Evolutionary conservation across 345 rosid species (phyloP).

Genomic region (Eucalyptus cloeziana): DNA sequence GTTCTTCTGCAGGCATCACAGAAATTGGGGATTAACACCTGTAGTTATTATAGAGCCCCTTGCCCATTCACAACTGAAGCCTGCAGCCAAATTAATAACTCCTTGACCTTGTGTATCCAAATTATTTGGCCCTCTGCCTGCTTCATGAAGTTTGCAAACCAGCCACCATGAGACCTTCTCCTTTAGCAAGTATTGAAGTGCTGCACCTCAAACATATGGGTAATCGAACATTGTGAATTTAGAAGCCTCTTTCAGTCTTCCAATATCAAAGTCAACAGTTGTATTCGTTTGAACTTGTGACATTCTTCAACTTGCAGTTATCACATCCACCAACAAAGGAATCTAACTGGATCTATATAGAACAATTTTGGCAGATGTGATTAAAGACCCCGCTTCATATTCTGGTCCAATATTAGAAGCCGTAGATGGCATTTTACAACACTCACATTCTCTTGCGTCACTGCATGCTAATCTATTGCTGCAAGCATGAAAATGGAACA

Average conservation of each 20-base stretch:
- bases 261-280: background rate
- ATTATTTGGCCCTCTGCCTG: slow-evolving; percentile 28
- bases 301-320: slow-evolving; percentile 19
- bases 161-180: slow-evolving; percentile 45
- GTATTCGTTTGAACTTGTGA: slow-evolving; percentile 7
- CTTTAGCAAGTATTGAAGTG: slow-evolving; percentile 26
- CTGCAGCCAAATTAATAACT: slow-evolving; percentile 40
- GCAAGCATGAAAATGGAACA: slow-evolving; percentile 52
- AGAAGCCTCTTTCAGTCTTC: background rate
- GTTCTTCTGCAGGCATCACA: slow-evolving; percentile 47
- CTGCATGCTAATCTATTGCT: slow-evolving; percentile 55
- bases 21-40: slow-evolving; percentile 26
- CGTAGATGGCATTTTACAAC: slow-evolving; percentile 18
- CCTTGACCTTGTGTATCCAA: slow-evolving; percentile 49
- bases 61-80: slow-evolving; percentile 56
- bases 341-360: slow-evolving; percentile 1
- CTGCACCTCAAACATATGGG: slow-evolving; percentile 10
- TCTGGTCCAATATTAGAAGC: background rate
- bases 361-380: slow-evolving; percentile 30
- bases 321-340: slow-evolving; percentile 21
- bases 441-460: slow-evolving; percentile 61
- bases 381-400: slow-evolving; percentile 20
- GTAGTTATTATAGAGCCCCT: slow-evolving; percentile 33
- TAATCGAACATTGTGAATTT: background rate
- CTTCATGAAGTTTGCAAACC: slow-evolving; percentile 29